phyloP scores from a whole-genome alignment of 192 early-diverging fungal genomes.

The Phlyctochytrium planicorne region DNA sequence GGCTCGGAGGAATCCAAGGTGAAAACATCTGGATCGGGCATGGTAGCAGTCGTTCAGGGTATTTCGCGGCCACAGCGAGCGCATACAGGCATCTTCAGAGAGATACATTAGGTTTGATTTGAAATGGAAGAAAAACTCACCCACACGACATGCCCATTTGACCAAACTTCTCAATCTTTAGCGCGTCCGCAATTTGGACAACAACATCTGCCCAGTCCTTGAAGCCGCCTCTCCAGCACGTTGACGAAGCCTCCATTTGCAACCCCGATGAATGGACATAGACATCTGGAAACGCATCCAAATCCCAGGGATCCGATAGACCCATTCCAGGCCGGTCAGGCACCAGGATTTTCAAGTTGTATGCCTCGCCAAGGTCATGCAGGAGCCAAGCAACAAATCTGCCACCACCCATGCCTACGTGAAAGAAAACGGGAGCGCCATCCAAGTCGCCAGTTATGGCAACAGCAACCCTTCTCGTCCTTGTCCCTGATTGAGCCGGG shows the following conservation, averaged over 20 bases:
- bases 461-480: conserved; percentile 3
- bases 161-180: background rate
- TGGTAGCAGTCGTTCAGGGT: background rate
- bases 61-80: background rate
- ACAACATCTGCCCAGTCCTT: background rate
- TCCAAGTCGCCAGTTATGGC: background rate
- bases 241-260: background rate
- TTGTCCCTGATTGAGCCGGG: background rate
- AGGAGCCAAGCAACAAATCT: background rate
- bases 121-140: too few relatives aligned
- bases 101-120: too few relatives aligned
- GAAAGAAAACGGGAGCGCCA: background rate
- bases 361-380: background rate
- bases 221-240: background rate
- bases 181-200: background rate
- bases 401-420: background rate
- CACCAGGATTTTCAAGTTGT: background rate
- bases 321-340: background rate
- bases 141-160: conserved; percentile 7
- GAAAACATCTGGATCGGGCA: background rate
- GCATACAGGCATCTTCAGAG: background rate
- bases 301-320: conserved; percentile 1
- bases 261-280: too few relatives aligned
- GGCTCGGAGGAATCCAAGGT: background rate
- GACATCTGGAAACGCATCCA: too few relatives aligned